phyloP scores from a whole-genome alignment of 345 rosid genomes.

The Sonneratia caseolaris region DNA sequence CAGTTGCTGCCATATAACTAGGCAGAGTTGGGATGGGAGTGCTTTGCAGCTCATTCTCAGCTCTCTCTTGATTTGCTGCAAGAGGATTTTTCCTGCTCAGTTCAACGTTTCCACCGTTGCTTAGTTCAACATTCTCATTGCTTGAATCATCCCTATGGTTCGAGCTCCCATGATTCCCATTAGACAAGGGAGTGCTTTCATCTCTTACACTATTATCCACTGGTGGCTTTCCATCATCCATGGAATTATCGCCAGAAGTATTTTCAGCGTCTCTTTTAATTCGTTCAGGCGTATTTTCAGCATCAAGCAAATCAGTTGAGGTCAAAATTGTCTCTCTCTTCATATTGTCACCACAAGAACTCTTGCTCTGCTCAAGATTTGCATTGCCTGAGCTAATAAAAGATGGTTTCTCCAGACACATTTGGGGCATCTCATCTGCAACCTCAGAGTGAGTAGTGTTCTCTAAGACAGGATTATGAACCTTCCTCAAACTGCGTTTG shows the following conservation, averaged over 20 bases:
- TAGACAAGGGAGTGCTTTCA: constrained; percentile 33
- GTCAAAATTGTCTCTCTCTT: constrained; percentile 16
- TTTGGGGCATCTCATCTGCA: constrained; percentile 26
- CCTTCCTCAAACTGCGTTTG: constrained; percentile 81
- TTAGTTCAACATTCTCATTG: constrained; percentile 25
- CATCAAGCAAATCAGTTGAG: constrained; percentile 12
- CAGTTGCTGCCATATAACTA: constrained; percentile 89
- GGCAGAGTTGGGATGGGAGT: constrained; percentile 64
- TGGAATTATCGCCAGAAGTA: constrained; percentile 20
- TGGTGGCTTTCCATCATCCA: constrained; percentile 27
- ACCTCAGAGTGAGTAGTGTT: constrained; percentile 43
- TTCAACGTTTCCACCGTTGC: constrained; percentile 10
- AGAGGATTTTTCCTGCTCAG: constrained; percentile 37
- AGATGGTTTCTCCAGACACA: constrained; percentile 35
- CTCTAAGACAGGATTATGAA: constrained; percentile 60
- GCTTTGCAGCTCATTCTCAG: constrained; percentile 54
- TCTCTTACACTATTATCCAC: constrained; percentile 24
- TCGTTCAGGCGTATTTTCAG: constrained; percentile 21
- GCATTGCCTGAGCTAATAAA: constrained; percentile 16
- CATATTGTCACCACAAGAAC: constrained; percentile 24
- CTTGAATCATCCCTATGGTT: constrained; percentile 37
- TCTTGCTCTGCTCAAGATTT: constrained; percentile 18
- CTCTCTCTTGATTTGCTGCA: constrained; percentile 42
- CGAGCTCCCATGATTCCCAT: constrained; percentile 32
- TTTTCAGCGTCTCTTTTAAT: constrained; percentile 27